These are phyloP conservation scores for Hippophae rhamnoides DNA, from an alignment of 306 rosid genomes.

Conservation along the genomic window DNA sequence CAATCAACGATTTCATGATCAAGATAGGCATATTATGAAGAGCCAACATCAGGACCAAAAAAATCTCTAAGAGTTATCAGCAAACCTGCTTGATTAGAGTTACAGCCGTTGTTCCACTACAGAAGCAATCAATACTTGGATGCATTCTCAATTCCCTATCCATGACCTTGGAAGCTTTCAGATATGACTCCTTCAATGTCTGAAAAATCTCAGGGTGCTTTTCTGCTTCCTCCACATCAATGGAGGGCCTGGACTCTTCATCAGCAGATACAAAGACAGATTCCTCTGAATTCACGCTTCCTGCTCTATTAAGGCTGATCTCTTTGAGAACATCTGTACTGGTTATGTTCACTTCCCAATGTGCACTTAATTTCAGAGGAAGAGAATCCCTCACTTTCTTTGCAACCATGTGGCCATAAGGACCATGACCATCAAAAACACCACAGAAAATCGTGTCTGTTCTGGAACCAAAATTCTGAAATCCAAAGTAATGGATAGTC, in stretches of 20 bases:
- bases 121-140: constrained; percentile 68
- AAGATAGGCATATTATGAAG: constrained; percentile 20
- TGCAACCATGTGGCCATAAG: constrained; percentile 96
- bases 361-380: constrained; percentile 77
- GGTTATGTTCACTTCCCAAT: constrained; percentile 60
- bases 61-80: constrained; percentile 9
- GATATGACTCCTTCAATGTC: constrained; percentile 65
- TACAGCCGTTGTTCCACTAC: constrained; percentile 98
- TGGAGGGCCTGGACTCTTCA: constrained; percentile 50
- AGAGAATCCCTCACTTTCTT: constrained; percentile 97
- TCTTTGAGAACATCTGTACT: constrained; percentile 64
- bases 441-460: constrained; percentile 84
- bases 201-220: constrained; percentile 68
- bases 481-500: constrained; percentile 11
- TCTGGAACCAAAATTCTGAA: constrained; percentile 83
- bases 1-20: constrained; percentile 15
- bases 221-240: constrained; percentile 53
- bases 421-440: constrained; percentile 98
- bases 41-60: constrained; percentile 7
- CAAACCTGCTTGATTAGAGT: constrained; percentile 82
- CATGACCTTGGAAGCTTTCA: constrained; percentile 80
- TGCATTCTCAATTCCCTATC: constrained; percentile 78
- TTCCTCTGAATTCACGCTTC: constrained; percentile 64
- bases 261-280: constrained; percentile 48
- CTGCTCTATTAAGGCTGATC: constrained; percentile 48